These are phyloP conservation scores for Orbilia brochopaga DNA, from an alignment of 2,329 filamentous ascomycete genomes.

Conservation along the genomic window DNA sequence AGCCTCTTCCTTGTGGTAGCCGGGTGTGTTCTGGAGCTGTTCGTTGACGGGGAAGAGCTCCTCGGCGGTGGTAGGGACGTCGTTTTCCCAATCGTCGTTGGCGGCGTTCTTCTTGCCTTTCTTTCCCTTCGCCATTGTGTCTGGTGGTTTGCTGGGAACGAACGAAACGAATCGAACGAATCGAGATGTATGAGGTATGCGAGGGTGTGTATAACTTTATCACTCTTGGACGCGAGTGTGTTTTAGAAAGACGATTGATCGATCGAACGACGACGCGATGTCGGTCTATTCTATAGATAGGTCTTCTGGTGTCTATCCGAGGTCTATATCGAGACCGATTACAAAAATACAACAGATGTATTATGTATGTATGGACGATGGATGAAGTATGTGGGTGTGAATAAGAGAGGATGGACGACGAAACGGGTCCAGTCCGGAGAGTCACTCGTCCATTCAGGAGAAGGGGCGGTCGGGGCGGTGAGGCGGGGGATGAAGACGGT, in stretches of 20 bases:
- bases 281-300: background rate
- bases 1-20: slow-evolving; percentile 70
- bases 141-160: background rate
- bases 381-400: background rate
- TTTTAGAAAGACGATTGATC: too few relatives aligned
- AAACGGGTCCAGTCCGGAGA: slow-evolving; percentile 33
- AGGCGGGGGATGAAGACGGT: slow-evolving; percentile 44
- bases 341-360: background rate
- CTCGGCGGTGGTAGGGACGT: slow-evolving; percentile 40
- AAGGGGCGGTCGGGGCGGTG: slow-evolving; percentile 26
- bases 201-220: background rate
- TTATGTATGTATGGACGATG: background rate
- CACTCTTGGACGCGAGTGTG: too few relatives aligned
- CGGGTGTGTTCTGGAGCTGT: slow-evolving; percentile 51
- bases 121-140: slow-evolving; percentile 51
- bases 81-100: slow-evolving; percentile 54
- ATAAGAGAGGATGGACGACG: slow-evolving; percentile 24
- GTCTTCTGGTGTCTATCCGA: too few relatives aligned
- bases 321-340: background rate
- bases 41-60: slow-evolving; percentile 42
- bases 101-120: slow-evolving; percentile 54
- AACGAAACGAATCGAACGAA: too few relatives aligned
- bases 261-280: too few relatives aligned
- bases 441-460: slow-evolving; percentile 44
- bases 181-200: background rate